A percentile compares a stretch with the other conserved stretches of the same genome.
These are phyloP conservation scores for Neurospora intermedia DNA, from an alignment of 495 filamentous ascomycete genomes.

Conservation along the genomic window DNA sequence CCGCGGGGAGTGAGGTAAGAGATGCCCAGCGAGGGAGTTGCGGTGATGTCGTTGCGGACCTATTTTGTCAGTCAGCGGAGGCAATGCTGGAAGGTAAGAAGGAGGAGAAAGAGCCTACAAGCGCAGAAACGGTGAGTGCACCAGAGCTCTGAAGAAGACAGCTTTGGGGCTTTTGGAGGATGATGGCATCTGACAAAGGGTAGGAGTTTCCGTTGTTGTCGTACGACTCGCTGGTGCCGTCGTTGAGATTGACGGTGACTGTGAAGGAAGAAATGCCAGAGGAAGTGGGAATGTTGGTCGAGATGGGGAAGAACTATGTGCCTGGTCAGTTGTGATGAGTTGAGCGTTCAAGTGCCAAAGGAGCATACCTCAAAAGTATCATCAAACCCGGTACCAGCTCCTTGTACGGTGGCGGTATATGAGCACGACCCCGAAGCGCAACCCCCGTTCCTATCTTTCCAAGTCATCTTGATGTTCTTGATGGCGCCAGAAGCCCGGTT, in stretches of 20 bases:
- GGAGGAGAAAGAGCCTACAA: slow-evolving; percentile 15
- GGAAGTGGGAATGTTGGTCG: slow-evolving; percentile 23
- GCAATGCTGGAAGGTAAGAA: background rate
- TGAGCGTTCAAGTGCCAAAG: background rate
- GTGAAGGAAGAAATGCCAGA: slow-evolving; percentile 39
- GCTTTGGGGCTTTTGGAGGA: slow-evolving; percentile 37
- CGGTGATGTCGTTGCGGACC: slow-evolving; percentile 39
- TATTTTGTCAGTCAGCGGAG: slow-evolving; percentile 6
- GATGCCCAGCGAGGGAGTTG: slow-evolving; percentile 29
- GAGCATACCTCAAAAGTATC: slow-evolving; percentile 43
- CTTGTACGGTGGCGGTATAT: slow-evolving; percentile 33
- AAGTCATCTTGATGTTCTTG: slow-evolving; percentile 52
- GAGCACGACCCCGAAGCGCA: slow-evolving; percentile 54
- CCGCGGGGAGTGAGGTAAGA: slow-evolving; percentile 39
- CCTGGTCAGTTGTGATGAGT: slow-evolving; percentile 5
- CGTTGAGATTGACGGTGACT: slow-evolving; percentile 28
- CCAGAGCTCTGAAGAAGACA: slow-evolving; percentile 32
- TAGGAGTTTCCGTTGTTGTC: slow-evolving; percentile 41
- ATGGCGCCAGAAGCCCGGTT: slow-evolving; percentile 21
- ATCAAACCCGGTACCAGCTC: slow-evolving; percentile 45
- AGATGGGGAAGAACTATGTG: slow-evolving; percentile 34
- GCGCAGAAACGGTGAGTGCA: slow-evolving; percentile 29
- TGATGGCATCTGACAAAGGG: slow-evolving; percentile 30
- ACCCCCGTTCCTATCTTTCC: slow-evolving; percentile 91
- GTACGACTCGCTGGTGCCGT: slow-evolving; percentile 27